A percentile compares a stretch with the other conserved stretches of the same genome.
These are phyloP conservation scores for Botryotinia globosa DNA, from an alignment of 2,329 filamentous ascomycete species.

Conservation along the genomic window DNA sequence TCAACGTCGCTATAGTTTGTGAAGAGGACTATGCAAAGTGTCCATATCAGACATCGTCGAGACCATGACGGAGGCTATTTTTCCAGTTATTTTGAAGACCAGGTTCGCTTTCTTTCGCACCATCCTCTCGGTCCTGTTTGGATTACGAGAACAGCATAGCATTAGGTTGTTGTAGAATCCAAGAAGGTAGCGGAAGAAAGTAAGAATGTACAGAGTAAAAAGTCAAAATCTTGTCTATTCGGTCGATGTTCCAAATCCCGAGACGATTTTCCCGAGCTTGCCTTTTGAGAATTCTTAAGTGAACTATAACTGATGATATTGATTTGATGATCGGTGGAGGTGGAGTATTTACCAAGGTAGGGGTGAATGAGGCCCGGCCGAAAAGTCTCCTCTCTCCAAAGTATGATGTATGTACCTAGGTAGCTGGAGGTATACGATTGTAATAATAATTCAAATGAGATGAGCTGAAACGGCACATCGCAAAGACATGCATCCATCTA, in stretches of 20 bases:
- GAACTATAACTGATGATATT: background rate
- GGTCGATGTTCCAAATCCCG: background rate
- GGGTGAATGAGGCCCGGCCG: background rate
- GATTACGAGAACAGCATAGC: background rate
- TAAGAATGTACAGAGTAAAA: background rate
- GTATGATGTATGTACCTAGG: too few species aligned
- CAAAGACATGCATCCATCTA: background rate
- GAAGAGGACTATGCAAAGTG: background rate
- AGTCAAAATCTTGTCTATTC: background rate
- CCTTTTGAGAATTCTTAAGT: background rate
- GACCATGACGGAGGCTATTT: background rate
- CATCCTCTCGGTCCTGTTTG: background rate
- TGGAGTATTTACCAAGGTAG: background rate
- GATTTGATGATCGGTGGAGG: constrained; percentile 2
- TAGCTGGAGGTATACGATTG: too few species aligned
- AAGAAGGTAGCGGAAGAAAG: background rate
- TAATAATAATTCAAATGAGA: background rate
- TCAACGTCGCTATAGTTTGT: background rate
- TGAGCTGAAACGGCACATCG: background rate
- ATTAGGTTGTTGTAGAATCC: background rate
- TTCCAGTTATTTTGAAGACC: background rate
- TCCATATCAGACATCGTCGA: background rate
- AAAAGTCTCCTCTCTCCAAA: background rate
- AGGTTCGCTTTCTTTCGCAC: background rate
- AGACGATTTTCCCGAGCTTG: constrained; percentile 2